These are phyloP conservation scores for Dinochytrium kinnereticum DNA, from an alignment of 371 early-diverging fungal species.

Conservation along the genomic window DNA sequence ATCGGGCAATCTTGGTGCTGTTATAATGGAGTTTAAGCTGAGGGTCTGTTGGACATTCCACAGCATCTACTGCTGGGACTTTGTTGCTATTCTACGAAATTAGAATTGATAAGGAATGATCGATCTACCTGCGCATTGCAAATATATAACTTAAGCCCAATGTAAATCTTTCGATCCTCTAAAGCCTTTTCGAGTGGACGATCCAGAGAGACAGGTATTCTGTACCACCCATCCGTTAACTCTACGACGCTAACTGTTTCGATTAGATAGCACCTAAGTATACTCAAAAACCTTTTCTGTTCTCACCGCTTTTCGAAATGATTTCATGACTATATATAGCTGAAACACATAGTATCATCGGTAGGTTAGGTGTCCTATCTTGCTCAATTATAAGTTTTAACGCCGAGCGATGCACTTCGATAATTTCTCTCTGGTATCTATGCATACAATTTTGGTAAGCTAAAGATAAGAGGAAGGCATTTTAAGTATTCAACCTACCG, in stretches of 20 bases:
- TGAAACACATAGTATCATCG: constrained; percentile 74
- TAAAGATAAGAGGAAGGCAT: not conserved
- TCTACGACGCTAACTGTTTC: constrained; percentile 39
- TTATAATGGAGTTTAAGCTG: constrained; percentile 62
- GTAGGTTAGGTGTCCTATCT: constrained; percentile 63
- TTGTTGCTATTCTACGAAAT: too few species aligned
- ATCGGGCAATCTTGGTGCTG: constrained; percentile 63
- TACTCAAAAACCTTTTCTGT: too few species aligned
- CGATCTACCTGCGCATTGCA: constrained; percentile 70
- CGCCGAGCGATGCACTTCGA: constrained; percentile 59
- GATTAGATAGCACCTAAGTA: not conserved
- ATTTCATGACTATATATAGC: constrained; percentile 41
- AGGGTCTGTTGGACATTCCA: constrained; percentile 50
- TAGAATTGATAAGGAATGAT: too few species aligned
- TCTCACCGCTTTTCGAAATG: not conserved
- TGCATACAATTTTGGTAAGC: too few species aligned
- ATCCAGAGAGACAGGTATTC: constrained; percentile 65
- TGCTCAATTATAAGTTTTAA: constrained; percentile 72
- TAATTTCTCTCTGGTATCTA: constrained; percentile 77
- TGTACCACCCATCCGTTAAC: constrained; percentile 85
- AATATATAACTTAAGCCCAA: constrained; percentile 73
- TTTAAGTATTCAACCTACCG: constrained; percentile 41
- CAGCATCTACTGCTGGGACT: constrained; percentile 47
- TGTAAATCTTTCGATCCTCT: constrained; percentile 46
- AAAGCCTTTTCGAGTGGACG: constrained; percentile 57